Evolutionary conservation across 1,284 basidiomycete species (phyloP).

Genomic region (Trametes versicolor): DNA sequence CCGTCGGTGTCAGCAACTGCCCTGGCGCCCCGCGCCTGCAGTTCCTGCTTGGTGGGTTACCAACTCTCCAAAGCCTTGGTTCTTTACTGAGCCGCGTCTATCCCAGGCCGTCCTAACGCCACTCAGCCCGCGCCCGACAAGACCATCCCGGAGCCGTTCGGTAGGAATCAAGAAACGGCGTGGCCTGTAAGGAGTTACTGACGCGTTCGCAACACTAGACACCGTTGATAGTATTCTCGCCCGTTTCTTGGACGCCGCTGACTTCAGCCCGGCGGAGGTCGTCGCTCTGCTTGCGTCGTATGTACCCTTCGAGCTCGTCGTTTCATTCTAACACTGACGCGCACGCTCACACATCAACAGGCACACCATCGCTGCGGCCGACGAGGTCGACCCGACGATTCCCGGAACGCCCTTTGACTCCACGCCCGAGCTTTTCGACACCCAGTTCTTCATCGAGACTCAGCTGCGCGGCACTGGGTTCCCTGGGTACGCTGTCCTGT

Average conservation of each 20-base stretch:
- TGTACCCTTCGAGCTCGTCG: background rate
- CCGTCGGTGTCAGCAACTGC: slow-evolving; percentile 53
- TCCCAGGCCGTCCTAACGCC: slow-evolving; percentile 18
- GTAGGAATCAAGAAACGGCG: slow-evolving; percentile 7
- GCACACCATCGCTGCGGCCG: slow-evolving; percentile 51
- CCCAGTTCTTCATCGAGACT: slow-evolving; percentile 53
- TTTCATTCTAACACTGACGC: background rate
- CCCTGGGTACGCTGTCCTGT: slow-evolving; percentile 34
- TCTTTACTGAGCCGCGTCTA: background rate
- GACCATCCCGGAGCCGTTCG: slow-evolving; percentile 51
- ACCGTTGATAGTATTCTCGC: slow-evolving; percentile 49
- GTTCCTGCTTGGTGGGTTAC: slow-evolving; percentile 49
- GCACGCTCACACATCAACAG: slow-evolving; percentile 19
- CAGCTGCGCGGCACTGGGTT: slow-evolving; percentile 47
- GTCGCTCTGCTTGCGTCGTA: slow-evolving; percentile 51
- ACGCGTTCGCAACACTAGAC: slow-evolving; percentile 34
- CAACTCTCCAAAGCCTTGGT: background rate
- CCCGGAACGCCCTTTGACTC: slow-evolving; percentile 51
- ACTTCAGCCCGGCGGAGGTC: slow-evolving; percentile 49
- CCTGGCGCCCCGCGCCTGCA: slow-evolving; percentile 52
- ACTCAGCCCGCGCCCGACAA: slow-evolving; percentile 47
- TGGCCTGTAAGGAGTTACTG: background rate
- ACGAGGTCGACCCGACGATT: slow-evolving; percentile 39
- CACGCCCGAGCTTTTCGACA: slow-evolving; percentile 49
- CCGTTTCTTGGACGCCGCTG: slow-evolving; percentile 49